Percentiles rank a stretch among this genome's conserved stretches.
phyloP scores from a whole-genome alignment of 2,329 filamentous ascomycete genomes.

The Fusarium incarnatum region DNA sequence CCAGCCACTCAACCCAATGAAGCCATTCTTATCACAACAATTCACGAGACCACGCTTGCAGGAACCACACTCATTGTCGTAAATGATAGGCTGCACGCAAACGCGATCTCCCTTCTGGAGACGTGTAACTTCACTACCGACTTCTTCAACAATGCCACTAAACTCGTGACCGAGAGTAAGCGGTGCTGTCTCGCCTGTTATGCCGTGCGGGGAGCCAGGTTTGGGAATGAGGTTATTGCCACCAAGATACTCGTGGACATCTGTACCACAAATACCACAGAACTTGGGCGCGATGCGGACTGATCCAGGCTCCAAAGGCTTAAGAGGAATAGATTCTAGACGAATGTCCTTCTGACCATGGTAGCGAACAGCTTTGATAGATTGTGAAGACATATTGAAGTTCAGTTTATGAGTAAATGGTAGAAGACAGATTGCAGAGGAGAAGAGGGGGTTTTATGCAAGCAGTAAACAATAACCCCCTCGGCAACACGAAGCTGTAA shows the following conservation, averaged over 20 bases:
- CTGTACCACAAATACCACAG: slow-evolving; percentile 24
- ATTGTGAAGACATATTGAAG: background rate
- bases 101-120: slow-evolving; percentile 15
- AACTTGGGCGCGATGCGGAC: slow-evolving; percentile 11
- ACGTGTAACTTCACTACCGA: slow-evolving; percentile 12
- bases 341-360: slow-evolving; percentile 16
- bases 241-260: slow-evolving; percentile 23
- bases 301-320: background rate
- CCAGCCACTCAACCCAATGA: slow-evolving; percentile 20
- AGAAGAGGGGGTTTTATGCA: slow-evolving; percentile 5
- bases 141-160: slow-evolving; percentile 18
- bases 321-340: slow-evolving; percentile 4
- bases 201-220: slow-evolving; percentile 20
- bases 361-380: slow-evolving; percentile 16
- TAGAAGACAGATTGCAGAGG: background rate
- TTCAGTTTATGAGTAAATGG: fast-evolving
- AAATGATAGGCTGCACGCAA: slow-evolving; percentile 21
- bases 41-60: slow-evolving; percentile 14
- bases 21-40: slow-evolving; percentile 12
- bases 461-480: background rate
- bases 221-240: slow-evolving; percentile 28
- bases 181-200: slow-evolving; percentile 21
- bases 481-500: background rate
- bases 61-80: slow-evolving; percentile 16
- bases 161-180: slow-evolving; percentile 22